These are phyloP conservation scores for Pulicaria dysenterica DNA, from an alignment of 129 eudicot species.

Conservation along the genomic window DNA sequence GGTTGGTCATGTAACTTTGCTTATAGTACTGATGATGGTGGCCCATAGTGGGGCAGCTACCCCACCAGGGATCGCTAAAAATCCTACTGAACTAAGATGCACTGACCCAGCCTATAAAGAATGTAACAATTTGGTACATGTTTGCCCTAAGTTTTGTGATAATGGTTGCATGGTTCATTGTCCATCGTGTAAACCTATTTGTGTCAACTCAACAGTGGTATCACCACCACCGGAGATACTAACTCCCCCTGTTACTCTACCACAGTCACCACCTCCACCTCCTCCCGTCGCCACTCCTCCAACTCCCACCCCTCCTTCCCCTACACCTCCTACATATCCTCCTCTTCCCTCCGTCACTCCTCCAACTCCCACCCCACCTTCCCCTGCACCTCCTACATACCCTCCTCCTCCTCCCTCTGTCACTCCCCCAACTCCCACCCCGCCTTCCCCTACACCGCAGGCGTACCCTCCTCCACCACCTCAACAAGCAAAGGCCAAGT, in stretches of 20 bases:
- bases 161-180: conserved; percentile 60
- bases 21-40: conserved; percentile 36
- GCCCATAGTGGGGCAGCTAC: conserved; percentile 43
- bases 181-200: conserved; percentile 60
- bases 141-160: conserved; percentile 74
- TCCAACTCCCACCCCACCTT: conserved; percentile 4
- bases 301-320: too few relatives aligned
- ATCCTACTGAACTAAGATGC: conserved; percentile 54
- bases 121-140: conserved; percentile 62
- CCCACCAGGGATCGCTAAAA: conserved; percentile 75
- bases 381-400: neutral
- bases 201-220: conserved; percentile 31
- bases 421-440: conserved; percentile 12
- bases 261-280: neutral
- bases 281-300: too few relatives aligned
- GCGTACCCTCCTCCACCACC: conserved; percentile 32
- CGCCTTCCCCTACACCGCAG: conserved; percentile 16
- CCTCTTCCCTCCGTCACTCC: neutral
- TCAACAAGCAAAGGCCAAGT: conserved; percentile 43
- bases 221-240: conserved; percentile 30
- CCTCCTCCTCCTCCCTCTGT: neutral
- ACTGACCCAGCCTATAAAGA: conserved; percentile 36
- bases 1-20: conserved; percentile 27
- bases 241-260: too few relatives aligned
- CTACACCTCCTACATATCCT: neutral